These are phyloP conservation scores for Diaporthe sp. DNA, from an alignment of 2,329 filamentous ascomycete genomes.

Conservation along the genomic window DNA sequence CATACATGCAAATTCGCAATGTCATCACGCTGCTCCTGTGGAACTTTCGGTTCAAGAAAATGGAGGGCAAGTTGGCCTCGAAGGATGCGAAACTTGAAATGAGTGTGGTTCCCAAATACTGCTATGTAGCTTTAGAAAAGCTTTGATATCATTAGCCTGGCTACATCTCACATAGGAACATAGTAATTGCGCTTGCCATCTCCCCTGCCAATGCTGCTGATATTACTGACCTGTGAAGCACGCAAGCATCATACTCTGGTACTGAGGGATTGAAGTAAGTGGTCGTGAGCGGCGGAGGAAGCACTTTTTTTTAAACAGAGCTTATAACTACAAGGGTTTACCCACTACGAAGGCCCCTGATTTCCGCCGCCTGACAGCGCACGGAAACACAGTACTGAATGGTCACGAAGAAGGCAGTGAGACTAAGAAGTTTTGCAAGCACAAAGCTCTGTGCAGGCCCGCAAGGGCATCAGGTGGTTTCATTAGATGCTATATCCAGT, in stretches of 20 bases:
- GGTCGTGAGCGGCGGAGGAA: no score
- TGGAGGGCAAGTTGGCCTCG: neutral
- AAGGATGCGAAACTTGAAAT: conserved; percentile 6
- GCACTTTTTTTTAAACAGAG: no score
- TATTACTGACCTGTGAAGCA: no score
- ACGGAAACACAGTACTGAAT: neutral
- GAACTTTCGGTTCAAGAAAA: conserved; percentile 45
- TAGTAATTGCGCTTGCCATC: no score
- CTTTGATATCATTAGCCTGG: no score
- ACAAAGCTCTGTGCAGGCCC: neutral
- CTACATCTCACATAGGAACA: no score
- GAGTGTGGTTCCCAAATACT: conserved; percentile 8
- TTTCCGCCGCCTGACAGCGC: neutral
- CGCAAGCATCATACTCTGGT: no score
- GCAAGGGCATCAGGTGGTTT: conserved; percentile 21
- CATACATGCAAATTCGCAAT: conserved; percentile 46
- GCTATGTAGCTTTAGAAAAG: conserved; percentile 1
- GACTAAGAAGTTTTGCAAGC: neutral
- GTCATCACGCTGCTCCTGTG: conserved; percentile 43
- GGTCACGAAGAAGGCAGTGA: neutral
- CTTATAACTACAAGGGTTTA: no score
- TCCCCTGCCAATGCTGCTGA: no score
- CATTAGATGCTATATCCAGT: conserved; percentile 36
- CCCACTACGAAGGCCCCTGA: no score
- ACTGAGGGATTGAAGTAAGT: no score